Evolutionary conservation across 768 basidiomycete species (phyloP).

Genomic region (Postia placenta): DNA sequence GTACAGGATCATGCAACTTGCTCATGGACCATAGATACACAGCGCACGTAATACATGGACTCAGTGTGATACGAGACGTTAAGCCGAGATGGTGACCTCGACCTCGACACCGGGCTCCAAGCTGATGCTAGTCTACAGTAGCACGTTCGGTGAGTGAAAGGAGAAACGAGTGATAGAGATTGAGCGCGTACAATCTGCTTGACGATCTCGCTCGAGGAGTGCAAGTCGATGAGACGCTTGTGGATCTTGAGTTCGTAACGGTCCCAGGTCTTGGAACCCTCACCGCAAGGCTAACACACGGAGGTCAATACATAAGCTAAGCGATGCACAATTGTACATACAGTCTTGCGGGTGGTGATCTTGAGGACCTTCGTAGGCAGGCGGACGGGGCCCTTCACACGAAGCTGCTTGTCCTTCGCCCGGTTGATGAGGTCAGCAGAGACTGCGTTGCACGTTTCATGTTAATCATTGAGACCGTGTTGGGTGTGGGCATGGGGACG

Average conservation of each 20-base stretch:
- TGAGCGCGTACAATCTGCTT: conserved; percentile 90
- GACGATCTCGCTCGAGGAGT: conserved; percentile 98
- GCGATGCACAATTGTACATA: no score
- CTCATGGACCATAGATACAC: no score
- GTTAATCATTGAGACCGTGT: no score
- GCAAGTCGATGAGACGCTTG: conserved; percentile 98
- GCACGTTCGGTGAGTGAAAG: neutral
- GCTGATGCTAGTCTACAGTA: conserved; percentile 86
- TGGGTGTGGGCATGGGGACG: no score
- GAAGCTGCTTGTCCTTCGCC: conserved; percentile 99
- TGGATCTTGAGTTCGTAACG: conserved; percentile 98
- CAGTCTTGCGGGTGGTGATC: conserved; percentile 99
- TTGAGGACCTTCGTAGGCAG: conserved; percentile 98
- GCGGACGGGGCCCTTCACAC: conserved; percentile 97
- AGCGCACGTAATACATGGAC: no score
- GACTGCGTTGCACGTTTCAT: conserved; percentile 66
- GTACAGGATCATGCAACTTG: no score
- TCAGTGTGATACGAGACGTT: neutral
- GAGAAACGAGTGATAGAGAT: neutral
- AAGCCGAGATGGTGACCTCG: conserved; percentile 92
- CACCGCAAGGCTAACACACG: conserved; percentile 83
- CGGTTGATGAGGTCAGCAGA: conserved; percentile 95
- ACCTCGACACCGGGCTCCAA: conserved; percentile 99
- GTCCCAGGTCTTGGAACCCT: conserved; percentile 99
- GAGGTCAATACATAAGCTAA: neutral